phyloP scores from a whole-genome alignment of 2,329 filamentous ascomycete genomes.

The Ophiostoma quercus region DNA sequence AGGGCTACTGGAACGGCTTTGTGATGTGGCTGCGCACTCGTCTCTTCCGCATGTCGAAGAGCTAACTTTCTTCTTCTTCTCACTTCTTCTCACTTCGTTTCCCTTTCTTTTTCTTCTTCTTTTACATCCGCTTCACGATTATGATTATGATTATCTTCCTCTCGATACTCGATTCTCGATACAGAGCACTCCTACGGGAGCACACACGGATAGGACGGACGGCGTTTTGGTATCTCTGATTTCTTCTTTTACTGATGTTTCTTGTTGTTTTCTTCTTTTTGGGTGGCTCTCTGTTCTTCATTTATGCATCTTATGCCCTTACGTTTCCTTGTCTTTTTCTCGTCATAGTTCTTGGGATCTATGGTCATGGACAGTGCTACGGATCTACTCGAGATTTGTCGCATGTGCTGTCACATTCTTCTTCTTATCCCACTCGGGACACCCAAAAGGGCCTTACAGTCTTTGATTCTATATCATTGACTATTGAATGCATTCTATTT shows the following conservation, averaged over 20 bases:
- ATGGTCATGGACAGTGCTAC: not conserved
- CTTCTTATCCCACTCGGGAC: not conserved
- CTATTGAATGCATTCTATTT: not conserved
- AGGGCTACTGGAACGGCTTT: slow-evolving; percentile 58
- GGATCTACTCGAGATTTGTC: not conserved
- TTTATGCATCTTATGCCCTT: slow-evolving; percentile 1
- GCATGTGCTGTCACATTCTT: not conserved
- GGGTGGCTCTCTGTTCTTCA: not conserved
- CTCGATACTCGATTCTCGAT: not conserved
- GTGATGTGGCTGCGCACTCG: slow-evolving; percentile 60
- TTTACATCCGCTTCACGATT: not conserved
- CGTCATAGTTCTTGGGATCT: not conserved
- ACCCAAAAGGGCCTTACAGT: not conserved
- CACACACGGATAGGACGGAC: slow-evolving; percentile 2
- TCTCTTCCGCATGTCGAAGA: slow-evolving; percentile 35
- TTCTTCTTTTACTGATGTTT: not conserved
- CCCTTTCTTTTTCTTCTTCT: not conserved
- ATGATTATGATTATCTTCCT: not conserved
- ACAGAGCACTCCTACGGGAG: not conserved
- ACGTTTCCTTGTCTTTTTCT: not conserved
- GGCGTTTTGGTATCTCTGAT: not conserved
- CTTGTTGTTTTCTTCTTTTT: not conserved
- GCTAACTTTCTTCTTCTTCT: not conserved
- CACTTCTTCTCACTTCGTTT: not conserved
- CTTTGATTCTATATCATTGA: not conserved